Base-by-base conservation (phyloP, 768 basidiomycete species). In the Kwoniella bestiolae region DNA sequence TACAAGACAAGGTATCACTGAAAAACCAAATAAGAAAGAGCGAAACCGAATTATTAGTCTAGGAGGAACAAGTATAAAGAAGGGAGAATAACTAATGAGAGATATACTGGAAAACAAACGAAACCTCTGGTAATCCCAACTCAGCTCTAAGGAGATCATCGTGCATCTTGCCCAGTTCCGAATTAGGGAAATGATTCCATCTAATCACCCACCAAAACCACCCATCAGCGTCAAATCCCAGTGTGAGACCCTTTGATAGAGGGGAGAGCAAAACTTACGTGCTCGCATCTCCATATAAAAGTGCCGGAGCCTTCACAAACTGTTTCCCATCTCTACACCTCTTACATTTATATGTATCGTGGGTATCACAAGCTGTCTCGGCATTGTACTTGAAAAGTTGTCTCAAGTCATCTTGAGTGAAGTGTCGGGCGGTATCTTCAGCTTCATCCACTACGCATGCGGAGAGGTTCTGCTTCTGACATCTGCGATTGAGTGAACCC, bases 371-470 rank as follows among this genome's bases (percentile, higher is more conserved):
- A 9, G 88, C 79, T 5, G 93, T 94, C 51, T 86, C 82, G 71
- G 93, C 89, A 61, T 94, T 93, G 83, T 94, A 94, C 35, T 87
- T 84, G 85, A 99, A 99, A 46, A 99, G 84, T 78, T 97, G 90
- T 45, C 93, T 85, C 29, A 99, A 86, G 18, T 90, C 84, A 73
- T 97, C 93, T 56, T 90, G 76, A 3, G 93, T 92, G 83, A 97
- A 99, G 81, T 98, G 95, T 7, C 95, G 89, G 72, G 95, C 94
- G 0, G 91, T 87, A 74, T 95, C 92, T 83, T 95, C 91, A 74
- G 93, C 94, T 81, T 95, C 93, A 74, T 99, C 95, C 21, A 99
- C 94, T 2, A 98, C 94, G n/a, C 93, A 93, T 0, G 94, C 94
- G 0, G 96, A 98, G 11, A 98, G 86, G 2, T 94, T 92, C 80